A percentile compares a stretch with the other conserved stretches of the same genome.
Evolutionary conservation across 2,329 filamentous ascomycete genomes (phyloP).

Genomic region (Gremmenia infestans): DNA sequence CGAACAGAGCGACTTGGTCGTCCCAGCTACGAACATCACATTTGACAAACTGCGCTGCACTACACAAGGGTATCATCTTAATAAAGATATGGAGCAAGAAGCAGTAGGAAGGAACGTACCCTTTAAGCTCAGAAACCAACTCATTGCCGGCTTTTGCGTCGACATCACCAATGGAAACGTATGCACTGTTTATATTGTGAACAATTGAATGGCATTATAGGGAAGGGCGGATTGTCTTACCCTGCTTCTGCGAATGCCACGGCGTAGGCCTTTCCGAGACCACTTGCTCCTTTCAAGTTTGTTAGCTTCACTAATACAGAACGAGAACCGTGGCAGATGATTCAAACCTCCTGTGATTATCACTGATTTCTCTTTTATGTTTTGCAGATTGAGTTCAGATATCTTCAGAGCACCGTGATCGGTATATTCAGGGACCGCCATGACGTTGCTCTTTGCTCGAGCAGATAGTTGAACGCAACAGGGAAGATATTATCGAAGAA

Average conservation of each 20-base stretch:
- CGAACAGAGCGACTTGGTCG: conserved; percentile 38
- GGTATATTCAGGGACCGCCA: not conserved
- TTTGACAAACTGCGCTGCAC: conserved; percentile 33
- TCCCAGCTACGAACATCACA: conserved; percentile 42
- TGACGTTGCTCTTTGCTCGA: not conserved
- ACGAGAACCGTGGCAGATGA: not conserved
- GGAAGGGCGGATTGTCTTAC: not conserved
- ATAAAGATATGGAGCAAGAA: not conserved
- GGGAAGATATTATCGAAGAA: no score
- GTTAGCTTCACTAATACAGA: not conserved
- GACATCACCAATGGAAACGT: conserved; percentile 38
- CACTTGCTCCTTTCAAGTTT: conserved; percentile 22
- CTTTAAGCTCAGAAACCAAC: conserved; percentile 7
- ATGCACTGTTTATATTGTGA: conserved; percentile 29
- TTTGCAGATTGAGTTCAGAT: not conserved
- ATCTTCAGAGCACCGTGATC: no score
- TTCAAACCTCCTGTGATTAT: not conserved
- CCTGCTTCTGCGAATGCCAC: conserved; percentile 28
- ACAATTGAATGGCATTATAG: no score
- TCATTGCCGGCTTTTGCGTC: conserved; percentile 31
- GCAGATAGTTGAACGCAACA: no score
- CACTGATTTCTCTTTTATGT: not conserved
- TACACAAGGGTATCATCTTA: no score
- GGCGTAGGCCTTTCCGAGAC: conserved; percentile 36
- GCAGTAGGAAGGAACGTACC: not conserved